Evolutionary conservation across 441 rosid genomes (phyloP).

Genomic region (Gossypium schwendimanii): DNA sequence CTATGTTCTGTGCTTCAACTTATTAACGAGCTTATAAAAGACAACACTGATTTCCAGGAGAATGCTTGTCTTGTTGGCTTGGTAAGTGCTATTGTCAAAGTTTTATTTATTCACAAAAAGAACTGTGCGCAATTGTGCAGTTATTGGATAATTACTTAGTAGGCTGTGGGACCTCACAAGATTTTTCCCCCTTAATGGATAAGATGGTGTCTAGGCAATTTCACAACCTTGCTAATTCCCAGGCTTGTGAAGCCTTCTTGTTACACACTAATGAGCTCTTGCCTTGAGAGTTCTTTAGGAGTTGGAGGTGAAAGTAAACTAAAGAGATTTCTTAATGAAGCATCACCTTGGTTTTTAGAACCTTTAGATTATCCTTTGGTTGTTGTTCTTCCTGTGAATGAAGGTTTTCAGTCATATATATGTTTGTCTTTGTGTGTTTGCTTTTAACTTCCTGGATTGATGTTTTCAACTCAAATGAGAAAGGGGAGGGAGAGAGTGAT

Average conservation of each 20-base stretch:
- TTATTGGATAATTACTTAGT: neutral
- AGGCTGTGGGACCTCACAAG: neutral
- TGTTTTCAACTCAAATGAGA: neutral
- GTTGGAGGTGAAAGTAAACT: neutral
- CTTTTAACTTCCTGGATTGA: neutral
- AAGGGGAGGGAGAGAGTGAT: neutral
- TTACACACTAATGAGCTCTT: neutral
- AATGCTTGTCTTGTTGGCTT: constrained; percentile 97
- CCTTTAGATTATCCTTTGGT: neutral
- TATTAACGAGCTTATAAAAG: constrained; percentile 74
- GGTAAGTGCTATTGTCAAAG: constrained; percentile 40
- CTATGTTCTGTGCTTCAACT: constrained; percentile 83
- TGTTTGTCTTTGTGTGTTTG: neutral
- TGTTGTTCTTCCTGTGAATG: neutral
- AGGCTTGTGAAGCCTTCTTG: neutral
- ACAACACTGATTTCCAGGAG: constrained; percentile 79
- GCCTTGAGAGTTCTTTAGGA: neutral
- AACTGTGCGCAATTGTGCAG: neutral
- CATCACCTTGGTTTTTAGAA: neutral
- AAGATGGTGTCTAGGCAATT: neutral
- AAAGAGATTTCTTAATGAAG: neutral
- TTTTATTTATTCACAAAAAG: constrained; percentile 1
- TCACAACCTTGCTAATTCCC: neutral
- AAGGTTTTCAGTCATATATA: neutral
- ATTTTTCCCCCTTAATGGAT: neutral